Evolutionary conservation across 2,329 filamentous ascomycete genomes (phyloP), one percentile per base, ranked within the genome.

Genomic region (Scedosporium minutisporum): DNA sequence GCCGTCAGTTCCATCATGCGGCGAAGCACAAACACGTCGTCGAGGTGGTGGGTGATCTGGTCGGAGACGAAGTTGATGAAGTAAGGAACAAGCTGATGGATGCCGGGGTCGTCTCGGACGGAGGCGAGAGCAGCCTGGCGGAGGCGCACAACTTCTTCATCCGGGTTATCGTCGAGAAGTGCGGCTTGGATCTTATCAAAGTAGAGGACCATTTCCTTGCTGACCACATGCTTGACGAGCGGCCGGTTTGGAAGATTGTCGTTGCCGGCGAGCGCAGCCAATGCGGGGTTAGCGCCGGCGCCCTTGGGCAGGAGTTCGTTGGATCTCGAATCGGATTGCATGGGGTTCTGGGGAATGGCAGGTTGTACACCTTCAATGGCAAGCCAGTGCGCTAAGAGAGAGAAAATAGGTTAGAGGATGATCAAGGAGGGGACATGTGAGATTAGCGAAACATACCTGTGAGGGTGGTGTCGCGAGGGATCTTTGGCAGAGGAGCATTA

Each of bases 301-400:
- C 93, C 93, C 77, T 97, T 97, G 38, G 93, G 90, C 18, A 96
- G 82, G 33, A 97, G 82, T 69, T 97, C 93, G 71, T 93, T 89
- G 60, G 89, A 87, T 64, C 91, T 84, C 33, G 91, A 87, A 73
- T 97, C 93, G 70, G 87, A 86, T 5, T 89, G 87, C 1, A 92
- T 95, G 6, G 95, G 95, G 74, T 99, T 99, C 74, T 97, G 93
- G 1, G 93, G 92, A 68, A 97, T 97, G 0, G 92, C 90, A 2
- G 95, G 95, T 73, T 99, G 93, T 29, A 97, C 95, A 64, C 95
- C 95, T 80, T 99, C 95, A 58, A 99, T 91, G 23, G 95, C 93
- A 65, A 97, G 87, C 93, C 95, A 99, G 76, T 99, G 95, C 33
- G 51, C 48, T 33, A 53, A 14, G 21, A 62, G 16, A 14, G 21